These are phyloP conservation scores for Pseudocercospora crystallina DNA, from an alignment of 2,329 filamentous ascomycete species.

Conservation along the genomic window DNA sequence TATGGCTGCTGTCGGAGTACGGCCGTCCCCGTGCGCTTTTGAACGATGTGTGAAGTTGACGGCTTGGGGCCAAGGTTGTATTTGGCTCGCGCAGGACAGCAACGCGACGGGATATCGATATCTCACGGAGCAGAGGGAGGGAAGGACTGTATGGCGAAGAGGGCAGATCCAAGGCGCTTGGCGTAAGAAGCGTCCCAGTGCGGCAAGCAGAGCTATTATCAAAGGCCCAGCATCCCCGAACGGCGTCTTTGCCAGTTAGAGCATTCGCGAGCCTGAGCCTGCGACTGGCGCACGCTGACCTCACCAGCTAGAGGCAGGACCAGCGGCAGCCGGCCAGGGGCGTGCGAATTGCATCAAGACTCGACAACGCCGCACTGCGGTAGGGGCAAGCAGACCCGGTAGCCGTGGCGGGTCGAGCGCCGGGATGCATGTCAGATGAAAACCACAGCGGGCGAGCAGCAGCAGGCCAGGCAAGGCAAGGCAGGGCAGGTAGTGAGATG, in stretches of 20 bases:
- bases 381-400: constrained; percentile 10
- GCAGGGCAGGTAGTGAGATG: too few species aligned
- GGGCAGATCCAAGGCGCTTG: background rate
- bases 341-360: constrained; percentile 5
- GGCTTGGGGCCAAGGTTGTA: too few species aligned
- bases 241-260: constrained; percentile 6
- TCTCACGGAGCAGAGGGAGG: background rate
- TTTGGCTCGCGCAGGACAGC: too few species aligned
- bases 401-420: constrained; percentile 2
- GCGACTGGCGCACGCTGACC: constrained; percentile 9
- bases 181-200: background rate
- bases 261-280: background rate
- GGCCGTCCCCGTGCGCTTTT: too few species aligned
- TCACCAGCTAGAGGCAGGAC: constrained; percentile 1
- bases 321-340: constrained; percentile 3
- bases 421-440: constrained; percentile 13
- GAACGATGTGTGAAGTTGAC: too few species aligned
- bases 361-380: constrained; percentile 4
- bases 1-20: too few species aligned
- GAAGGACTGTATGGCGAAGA: background rate
- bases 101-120: background rate
- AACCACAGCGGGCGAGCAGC: background rate
- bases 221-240: constrained; percentile 2
- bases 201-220: constrained; percentile 3
- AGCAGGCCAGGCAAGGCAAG: background rate